Base-by-base conservation (phyloP, 2,329 filamentous ascomycete genomes). In the Penicillium hesseltinei region DNA sequence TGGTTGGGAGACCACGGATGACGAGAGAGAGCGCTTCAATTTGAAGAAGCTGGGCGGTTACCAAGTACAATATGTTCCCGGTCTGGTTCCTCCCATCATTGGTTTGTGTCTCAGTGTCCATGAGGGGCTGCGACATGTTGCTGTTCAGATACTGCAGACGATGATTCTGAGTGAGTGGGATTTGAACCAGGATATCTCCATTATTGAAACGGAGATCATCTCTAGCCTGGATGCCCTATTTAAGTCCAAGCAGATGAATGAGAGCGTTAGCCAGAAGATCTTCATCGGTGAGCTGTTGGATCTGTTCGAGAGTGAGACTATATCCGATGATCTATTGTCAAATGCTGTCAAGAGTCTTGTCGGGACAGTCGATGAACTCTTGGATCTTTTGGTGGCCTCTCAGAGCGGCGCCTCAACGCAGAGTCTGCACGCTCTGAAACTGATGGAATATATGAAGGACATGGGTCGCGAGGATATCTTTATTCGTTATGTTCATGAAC, bases 121-220 rank as follows among this genome's bases (percentile, higher is more conserved):
- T 65, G 91, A 96, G 72, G 92, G 92, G 4, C 79, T 99, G 56
- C 85, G 94, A 59, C 86, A 86, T 62, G 94, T 96, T 74, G 94
- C 93, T 0, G 92, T 97, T 31, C 90, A 96, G 72, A 90, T 99
- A 21, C 77, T 99, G 60, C 92, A 96, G 73, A 96, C 92, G 3
- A 99, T 99, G 94, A 96, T 99, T 68, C 88, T 97, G 64, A 96
- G 92, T 76, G 94, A 99, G 75, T 99, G 94, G 94, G 92, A 92
- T 17, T 77, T 99, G 62, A 97, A 92, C 71, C 90, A 96, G 71
- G 93, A 97, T 71, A 78, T 99, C 47, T 89, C 89, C 2, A 87
- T 94, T 47, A 90, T 99, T 51, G 92, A 97, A 74, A 94, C 92
- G 2, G 94, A 97, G 74, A 92, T 97, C 80, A 96, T 99, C 66